These are phyloP conservation scores for Xylaria longipes DNA, from an alignment of 495 filamentous ascomycete genomes.

Conservation along the genomic window DNA sequence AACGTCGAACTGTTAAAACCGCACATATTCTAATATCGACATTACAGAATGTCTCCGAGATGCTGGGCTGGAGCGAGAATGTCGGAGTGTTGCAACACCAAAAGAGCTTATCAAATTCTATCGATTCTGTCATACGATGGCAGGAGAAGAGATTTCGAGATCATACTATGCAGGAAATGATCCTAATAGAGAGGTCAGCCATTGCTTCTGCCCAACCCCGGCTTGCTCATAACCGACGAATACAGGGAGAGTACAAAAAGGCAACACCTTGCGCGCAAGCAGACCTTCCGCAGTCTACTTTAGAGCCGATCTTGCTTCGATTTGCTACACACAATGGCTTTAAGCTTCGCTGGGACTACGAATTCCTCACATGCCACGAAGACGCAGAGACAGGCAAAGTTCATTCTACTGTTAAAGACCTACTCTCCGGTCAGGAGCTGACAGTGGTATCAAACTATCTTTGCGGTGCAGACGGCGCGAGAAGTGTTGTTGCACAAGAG, in stretches of 20 bases:
- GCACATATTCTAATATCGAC: constrained; percentile 3
- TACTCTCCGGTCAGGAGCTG: constrained; percentile 49
- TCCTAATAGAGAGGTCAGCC: constrained; percentile 19
- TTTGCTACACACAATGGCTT: constrained; percentile 52
- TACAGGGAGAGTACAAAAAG: constrained; percentile 59
- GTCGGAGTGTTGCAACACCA: constrained; percentile 38
- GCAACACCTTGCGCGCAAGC: constrained; percentile 56
- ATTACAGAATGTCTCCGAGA: constrained; percentile 56
- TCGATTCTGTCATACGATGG: constrained; percentile 27
- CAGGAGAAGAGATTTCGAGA: constrained; percentile 56
- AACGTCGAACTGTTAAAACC: neutral
- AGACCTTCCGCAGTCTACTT: constrained; percentile 57
- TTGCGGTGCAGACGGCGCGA: constrained; percentile 64
- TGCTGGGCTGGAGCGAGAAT: constrained; percentile 51
- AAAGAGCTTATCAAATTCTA: constrained; percentile 33
- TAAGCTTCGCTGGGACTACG: constrained; percentile 52
- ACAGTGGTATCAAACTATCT: constrained; percentile 59
- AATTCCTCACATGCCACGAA: constrained; percentile 42
- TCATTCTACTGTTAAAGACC: constrained; percentile 51
- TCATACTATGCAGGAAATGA: constrained; percentile 56
- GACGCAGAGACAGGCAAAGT: constrained; percentile 35
- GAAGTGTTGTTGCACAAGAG: constrained; percentile 55
- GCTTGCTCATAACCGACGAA: constrained; percentile 50
- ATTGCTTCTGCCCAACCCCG: constrained; percentile 41
- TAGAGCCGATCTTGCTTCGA: constrained; percentile 60